A percentile compares a stretch with the other conserved stretches of the same genome.
Evolutionary conservation across 2,329 filamentous ascomycete genomes (phyloP).

Genomic region (Paecilomyces dactylethromorphus): DNA sequence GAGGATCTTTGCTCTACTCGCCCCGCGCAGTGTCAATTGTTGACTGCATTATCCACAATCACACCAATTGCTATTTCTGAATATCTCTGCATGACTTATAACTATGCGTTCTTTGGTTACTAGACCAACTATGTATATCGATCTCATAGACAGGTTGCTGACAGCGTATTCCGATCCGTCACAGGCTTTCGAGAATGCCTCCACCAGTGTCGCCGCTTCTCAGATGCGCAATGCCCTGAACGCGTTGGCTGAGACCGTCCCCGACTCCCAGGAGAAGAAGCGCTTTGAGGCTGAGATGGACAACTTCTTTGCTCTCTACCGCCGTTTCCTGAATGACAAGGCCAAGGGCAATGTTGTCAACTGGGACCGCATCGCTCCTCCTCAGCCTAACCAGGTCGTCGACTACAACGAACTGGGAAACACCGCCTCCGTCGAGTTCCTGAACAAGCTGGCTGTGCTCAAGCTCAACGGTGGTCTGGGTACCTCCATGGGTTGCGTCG

Average conservation of each 20-base stretch:
- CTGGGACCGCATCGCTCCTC: conserved; percentile 94
- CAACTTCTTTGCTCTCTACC: conserved; percentile 99
- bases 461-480: conserved; percentile 99
- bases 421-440: conserved; percentile 83
- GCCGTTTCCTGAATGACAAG: conserved; percentile 97
- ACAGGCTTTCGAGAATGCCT: conserved; percentile 98
- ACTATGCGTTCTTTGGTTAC: not conserved
- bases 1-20: not conserved
- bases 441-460: conserved; percentile 95
- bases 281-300: conserved; percentile 99
- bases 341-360: conserved; percentile 94
- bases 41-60: not conserved
- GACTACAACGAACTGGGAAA: conserved; percentile 88
- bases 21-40: not conserved
- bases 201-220: conserved; percentile 92
- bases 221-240: conserved; percentile 99
- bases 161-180: not conserved
- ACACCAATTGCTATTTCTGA: not conserved
- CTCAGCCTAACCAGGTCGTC: conserved; percentile 87
- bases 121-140: not conserved
- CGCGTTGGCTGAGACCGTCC: conserved; percentile 81
- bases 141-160: not conserved
- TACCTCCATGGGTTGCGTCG: conserved; percentile 99
- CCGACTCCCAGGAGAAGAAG: conserved; percentile 65
- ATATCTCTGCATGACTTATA: not conserved